A percentile compares a stretch with the other conserved stretches of the same genome.
phyloP scores from a whole-genome alignment of 176 grass and related monocot genomes.

The Oryza glumipatula region DNA sequence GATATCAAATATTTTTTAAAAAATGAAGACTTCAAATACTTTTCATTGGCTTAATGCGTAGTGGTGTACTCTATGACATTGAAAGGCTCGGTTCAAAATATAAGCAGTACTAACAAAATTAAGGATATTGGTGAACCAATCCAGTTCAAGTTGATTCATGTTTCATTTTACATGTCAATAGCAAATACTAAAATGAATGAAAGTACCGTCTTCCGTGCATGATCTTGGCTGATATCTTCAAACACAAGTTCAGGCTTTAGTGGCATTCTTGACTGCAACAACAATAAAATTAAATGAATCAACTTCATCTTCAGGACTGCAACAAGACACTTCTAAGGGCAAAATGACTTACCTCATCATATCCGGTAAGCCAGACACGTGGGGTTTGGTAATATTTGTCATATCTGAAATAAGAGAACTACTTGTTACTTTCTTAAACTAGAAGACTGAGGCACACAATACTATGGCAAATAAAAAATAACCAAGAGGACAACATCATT shows the following conservation, averaged over 20 bases:
- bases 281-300: slow-evolving; percentile 3
- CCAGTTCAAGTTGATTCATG: neutral
- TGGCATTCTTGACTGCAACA: slow-evolving; percentile 77
- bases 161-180: slow-evolving; percentile 18
- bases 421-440: neutral
- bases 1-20: too few relatives aligned
- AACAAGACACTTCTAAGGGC: slow-evolving; percentile 4
- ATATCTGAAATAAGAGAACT: slow-evolving; percentile 67
- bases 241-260: slow-evolving; percentile 87
- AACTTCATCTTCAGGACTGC: slow-evolving; percentile 5
- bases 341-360: slow-evolving; percentile 83
- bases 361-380: slow-evolving; percentile 97
- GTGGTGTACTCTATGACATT: neutral
- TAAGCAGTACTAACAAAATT: slow-evolving; percentile 14
- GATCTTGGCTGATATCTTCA: slow-evolving; percentile 99
- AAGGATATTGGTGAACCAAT: slow-evolving; percentile 3
- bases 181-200: slow-evolving; percentile 20
- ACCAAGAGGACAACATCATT: slow-evolving; percentile 11
- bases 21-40: neutral
- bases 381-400: slow-evolving; percentile 98
- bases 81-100: neutral
- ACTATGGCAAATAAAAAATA: slow-evolving; percentile 8
- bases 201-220: slow-evolving; percentile 89
- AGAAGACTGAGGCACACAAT: neutral
- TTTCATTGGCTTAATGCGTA: slow-evolving; percentile 18